phyloP scores from a whole-genome alignment of 768 basidiomycete genomes.

The Pleurotus ostreatus region DNA sequence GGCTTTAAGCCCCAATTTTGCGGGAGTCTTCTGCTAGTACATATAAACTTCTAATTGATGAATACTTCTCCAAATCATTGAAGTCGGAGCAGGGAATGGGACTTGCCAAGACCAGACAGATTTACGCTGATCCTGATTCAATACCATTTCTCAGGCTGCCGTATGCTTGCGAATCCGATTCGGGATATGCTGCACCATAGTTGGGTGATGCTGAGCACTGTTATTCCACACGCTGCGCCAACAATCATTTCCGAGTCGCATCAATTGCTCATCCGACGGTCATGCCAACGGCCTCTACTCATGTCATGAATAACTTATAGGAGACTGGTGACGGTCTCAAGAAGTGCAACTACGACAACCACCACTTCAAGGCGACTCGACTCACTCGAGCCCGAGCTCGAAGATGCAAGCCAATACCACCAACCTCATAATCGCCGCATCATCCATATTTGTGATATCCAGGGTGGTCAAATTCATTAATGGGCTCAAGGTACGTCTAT shows the following conservation, averaged over 20 bases:
- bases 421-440: background rate
- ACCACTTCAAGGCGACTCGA: background rate
- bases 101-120: no score
- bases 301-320: background rate
- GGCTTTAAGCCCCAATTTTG: no score
- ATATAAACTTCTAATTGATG: no score
- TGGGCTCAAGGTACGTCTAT: conserved; percentile 26
- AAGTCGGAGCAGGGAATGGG: no score
- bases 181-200: no score
- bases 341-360: background rate
- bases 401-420: background rate
- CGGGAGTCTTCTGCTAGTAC: no score
- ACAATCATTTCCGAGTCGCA: background rate
- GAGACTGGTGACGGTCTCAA: background rate
- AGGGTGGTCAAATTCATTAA: conserved; percentile 25
- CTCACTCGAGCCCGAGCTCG: background rate
- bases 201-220: background rate
- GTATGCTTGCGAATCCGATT: no score
- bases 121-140: no score
- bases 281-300: background rate
- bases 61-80: no score
- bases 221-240: background rate
- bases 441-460: conserved; percentile 24
- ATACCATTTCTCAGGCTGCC: no score
- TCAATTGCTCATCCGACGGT: background rate